Conservation (phyloP, 1,284 basidiomycete genomes). For the Laetiporus sulphureus region DNA sequence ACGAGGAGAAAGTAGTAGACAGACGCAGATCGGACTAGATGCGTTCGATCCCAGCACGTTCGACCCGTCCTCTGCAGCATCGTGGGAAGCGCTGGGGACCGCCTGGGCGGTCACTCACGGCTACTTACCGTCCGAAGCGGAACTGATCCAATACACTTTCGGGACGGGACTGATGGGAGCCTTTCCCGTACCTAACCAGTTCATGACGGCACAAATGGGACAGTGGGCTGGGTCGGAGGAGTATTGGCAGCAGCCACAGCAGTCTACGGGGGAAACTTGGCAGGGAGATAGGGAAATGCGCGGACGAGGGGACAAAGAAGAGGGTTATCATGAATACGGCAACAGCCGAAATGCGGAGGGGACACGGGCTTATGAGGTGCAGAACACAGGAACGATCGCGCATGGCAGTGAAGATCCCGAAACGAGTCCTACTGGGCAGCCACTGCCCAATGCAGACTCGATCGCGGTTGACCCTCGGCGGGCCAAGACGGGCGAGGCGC, state of each 20-base stretch:
- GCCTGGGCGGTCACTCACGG: conserved; percentile 67
- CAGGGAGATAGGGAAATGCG: conserved; percentile 31
- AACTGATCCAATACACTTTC: conserved; percentile 68
- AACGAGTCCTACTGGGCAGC: too few relatives aligned
- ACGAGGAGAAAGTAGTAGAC: neutral
- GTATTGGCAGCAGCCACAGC: conserved; percentile 4
- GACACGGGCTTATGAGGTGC: conserved; percentile 15
- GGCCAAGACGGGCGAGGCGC: conserved; percentile 1
- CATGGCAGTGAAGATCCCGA: neutral
- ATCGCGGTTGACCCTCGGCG: neutral
- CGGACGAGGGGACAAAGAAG: conserved; percentile 25
- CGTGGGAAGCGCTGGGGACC: conserved; percentile 70
- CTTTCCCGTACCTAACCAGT: conserved; percentile 10
- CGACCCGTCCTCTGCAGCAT: conserved; percentile 59
- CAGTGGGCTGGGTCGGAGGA: conserved; percentile 11
- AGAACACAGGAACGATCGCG: neutral
- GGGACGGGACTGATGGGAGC: conserved; percentile 23
- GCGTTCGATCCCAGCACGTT: conserved; percentile 62
- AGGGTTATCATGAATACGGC: conserved; percentile 26
- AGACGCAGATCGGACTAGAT: conserved; percentile 42
- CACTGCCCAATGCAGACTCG: conserved; percentile 1
- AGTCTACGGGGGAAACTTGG: conserved; percentile 6
- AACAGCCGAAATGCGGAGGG: conserved; percentile 29
- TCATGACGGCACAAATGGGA: conserved; percentile 8
- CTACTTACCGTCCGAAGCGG: conserved; percentile 57